A percentile compares a stretch with the other conserved stretches of the same genome.
Evolutionary conservation across 768 basidiomycete species (phyloP).

Genomic region (Mycena polygramma): DNA sequence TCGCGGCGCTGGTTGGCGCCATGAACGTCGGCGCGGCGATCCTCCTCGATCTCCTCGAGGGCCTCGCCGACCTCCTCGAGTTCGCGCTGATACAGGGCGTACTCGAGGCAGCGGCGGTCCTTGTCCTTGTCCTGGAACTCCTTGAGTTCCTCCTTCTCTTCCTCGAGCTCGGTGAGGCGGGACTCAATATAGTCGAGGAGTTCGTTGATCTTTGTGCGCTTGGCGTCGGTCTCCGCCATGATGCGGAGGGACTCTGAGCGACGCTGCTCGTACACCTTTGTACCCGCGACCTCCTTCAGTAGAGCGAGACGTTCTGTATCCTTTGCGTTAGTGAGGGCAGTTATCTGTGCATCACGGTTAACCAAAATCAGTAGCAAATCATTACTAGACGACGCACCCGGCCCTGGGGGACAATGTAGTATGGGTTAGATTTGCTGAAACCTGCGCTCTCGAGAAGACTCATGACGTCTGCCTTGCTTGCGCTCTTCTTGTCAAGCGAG

Average conservation of each 20-base stretch:
- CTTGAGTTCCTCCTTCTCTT: conserved; percentile 97
- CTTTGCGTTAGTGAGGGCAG: conserved; percentile 95
- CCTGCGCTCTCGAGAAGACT: conserved; percentile 96
- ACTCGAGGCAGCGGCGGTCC: conserved; percentile 93
- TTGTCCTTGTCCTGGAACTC: conserved; percentile 97
- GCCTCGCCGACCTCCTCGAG: conserved; percentile 89
- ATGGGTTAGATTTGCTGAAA: conserved; percentile 98
- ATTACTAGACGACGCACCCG: conserved; percentile 67
- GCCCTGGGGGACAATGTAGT: conserved; percentile 99
- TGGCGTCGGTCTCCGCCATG: conserved; percentile 96
- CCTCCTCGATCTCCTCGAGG: conserved; percentile 88
- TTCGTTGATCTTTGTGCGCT: conserved; percentile 92
- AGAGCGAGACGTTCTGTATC: conserved; percentile 93
- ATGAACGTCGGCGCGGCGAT: conserved; percentile 86
- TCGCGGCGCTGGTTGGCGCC: conserved; percentile 85
- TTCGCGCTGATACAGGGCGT: conserved; percentile 93
- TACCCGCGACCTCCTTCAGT: conserved; percentile 98
- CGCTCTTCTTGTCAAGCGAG: conserved; percentile 94
- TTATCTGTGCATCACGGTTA: conserved; percentile 72
- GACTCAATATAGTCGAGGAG: conserved; percentile 92
- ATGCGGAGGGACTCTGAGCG: conserved; percentile 93
- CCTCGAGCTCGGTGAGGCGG: conserved; percentile 90
- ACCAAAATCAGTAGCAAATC: not conserved
- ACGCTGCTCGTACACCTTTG: conserved; percentile 97
- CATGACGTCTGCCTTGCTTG: conserved; percentile 97